Evolutionary conservation across 139 green algal genomes (phyloP).

Genomic region (Coccomyxa sp.): DNA sequence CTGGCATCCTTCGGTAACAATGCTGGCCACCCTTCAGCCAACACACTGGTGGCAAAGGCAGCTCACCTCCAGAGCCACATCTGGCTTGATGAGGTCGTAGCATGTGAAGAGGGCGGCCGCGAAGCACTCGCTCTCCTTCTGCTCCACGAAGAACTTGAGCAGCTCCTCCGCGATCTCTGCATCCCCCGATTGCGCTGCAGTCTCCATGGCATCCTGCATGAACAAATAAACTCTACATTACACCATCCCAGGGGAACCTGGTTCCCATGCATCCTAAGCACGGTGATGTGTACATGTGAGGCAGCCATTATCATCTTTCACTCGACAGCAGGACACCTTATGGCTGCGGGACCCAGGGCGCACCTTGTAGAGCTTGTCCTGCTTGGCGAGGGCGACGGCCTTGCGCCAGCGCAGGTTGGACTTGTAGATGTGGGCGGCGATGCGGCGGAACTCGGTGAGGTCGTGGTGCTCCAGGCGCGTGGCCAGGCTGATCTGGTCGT

Average conservation of each 20-base stretch:
- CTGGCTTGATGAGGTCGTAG: conserved; percentile 94
- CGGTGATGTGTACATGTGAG: background rate
- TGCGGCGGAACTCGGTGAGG: conserved; percentile 93
- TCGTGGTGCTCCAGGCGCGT: conserved; percentile 88
- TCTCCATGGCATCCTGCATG: conserved; percentile 95
- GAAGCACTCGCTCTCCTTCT: conserved; percentile 91
- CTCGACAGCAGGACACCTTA: too few relatives aligned
- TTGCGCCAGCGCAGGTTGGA: conserved; percentile 84
- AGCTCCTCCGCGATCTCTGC: conserved; percentile 89
- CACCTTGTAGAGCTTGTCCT: conserved; percentile 65
- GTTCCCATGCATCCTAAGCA: background rate
- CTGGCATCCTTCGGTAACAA: too few relatives aligned
- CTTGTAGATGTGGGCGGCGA: conserved; percentile 91
- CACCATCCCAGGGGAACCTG: background rate
- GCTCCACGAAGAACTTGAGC: conserved; percentile 81
- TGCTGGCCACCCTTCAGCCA: too few relatives aligned
- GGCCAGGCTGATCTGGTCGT: conserved; percentile 73
- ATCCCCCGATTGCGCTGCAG: conserved; percentile 63
- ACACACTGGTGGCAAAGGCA: too few relatives aligned
- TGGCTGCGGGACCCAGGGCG: background rate
- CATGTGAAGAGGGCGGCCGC: conserved; percentile 94
- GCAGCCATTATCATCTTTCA: too few relatives aligned
- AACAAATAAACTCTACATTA: background rate
- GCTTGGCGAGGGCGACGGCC: conserved; percentile 75
- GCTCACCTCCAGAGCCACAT: conserved; percentile 84